These are phyloP conservation scores for Leucosporidium scottii DNA, from an alignment of 768 basidiomycete genomes.

Conservation along the genomic window DNA sequence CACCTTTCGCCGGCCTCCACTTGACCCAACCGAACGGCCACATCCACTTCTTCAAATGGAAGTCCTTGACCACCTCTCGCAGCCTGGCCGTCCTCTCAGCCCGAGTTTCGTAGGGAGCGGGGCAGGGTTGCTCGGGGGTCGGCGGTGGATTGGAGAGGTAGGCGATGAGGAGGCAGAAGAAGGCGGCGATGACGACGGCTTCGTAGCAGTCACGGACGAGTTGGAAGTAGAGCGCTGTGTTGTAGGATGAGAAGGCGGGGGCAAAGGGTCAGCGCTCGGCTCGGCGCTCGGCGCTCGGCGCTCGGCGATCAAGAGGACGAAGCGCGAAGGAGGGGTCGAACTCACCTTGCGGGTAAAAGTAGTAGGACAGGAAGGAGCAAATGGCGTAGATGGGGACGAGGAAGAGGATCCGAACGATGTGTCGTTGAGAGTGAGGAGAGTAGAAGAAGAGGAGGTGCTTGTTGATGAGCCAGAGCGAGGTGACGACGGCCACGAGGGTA, in stretches of 20 bases:
- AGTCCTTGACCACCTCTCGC: constrained; percentile 42
- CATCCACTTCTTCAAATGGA: constrained; percentile 56
- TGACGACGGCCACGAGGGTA: constrained; percentile 48
- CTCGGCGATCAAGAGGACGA: too few relatives aligned
- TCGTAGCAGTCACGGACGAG: constrained; percentile 69
- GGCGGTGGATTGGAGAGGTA: constrained; percentile 51
- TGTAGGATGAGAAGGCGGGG: constrained; percentile 40
- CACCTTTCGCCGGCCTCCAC: constrained; percentile 50
- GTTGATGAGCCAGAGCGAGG: constrained; percentile 67
- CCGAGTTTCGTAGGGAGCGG: constrained; percentile 22
- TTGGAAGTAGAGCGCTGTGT: constrained; percentile 55
- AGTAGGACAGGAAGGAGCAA: constrained; percentile 55
- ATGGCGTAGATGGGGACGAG: constrained; percentile 70
- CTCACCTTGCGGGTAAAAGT: constrained; percentile 45
- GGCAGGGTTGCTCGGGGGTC: constrained; percentile 4
- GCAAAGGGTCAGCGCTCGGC: too few relatives aligned
- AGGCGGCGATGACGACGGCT: constrained; percentile 64
- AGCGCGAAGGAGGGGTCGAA: too few relatives aligned
- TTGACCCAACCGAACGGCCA: constrained; percentile 60
- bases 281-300: too few relatives aligned
- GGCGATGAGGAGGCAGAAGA: constrained; percentile 68
- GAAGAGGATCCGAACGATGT: constrained; percentile 66
- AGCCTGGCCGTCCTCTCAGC: constrained; percentile 18
- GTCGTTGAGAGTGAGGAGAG: constrained; percentile 36
- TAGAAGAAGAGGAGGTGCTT: constrained; percentile 66